These are phyloP conservation scores for Chamaenerion angustifolium DNA, from an alignment of 345 rosid genomes.

Conservation along the genomic window DNA sequence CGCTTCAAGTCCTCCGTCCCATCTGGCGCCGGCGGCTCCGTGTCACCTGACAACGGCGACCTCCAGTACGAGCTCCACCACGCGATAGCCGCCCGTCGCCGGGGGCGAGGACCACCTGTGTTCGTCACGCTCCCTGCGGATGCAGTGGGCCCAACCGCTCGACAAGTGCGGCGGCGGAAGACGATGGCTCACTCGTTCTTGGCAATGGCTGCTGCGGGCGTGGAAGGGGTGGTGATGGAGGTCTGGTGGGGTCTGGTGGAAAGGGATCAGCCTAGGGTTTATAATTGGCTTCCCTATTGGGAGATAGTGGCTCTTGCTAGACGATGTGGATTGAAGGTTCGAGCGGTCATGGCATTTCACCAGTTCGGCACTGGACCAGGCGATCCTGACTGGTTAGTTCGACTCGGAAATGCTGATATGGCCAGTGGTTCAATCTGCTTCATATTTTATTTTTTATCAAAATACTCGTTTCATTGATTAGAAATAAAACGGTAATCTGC, in stretches of 20 bases:
- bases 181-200: constrained; percentile 22
- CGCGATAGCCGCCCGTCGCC: constrained; percentile 5
- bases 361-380: constrained; percentile 25
- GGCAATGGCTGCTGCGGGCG: constrained; percentile 28
- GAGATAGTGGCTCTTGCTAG: constrained; percentile 30
- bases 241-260: constrained; percentile 56
- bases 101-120: constrained; percentile 24
- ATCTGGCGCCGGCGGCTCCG: constrained; percentile 16
- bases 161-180: constrained; percentile 18
- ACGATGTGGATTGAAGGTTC: constrained; percentile 29
- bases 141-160: constrained; percentile 12
- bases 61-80: constrained; percentile 18
- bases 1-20: constrained; percentile 20
- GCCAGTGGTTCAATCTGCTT: background rate
- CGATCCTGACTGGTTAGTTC: constrained; percentile 29
- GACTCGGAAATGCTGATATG: background rate
- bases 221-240: constrained; percentile 42
- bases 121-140: constrained; percentile 38
- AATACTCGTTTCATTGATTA: no score
- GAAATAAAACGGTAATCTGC: no score
- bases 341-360: constrained; percentile 33
- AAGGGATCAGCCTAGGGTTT: constrained; percentile 26
- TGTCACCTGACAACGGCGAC: constrained; percentile 23
- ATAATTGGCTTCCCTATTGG: constrained; percentile 30
- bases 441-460: no score